Conservation (phyloP, 2,329 filamentous ascomycete species). For the Verticillium nubilum region DNA sequence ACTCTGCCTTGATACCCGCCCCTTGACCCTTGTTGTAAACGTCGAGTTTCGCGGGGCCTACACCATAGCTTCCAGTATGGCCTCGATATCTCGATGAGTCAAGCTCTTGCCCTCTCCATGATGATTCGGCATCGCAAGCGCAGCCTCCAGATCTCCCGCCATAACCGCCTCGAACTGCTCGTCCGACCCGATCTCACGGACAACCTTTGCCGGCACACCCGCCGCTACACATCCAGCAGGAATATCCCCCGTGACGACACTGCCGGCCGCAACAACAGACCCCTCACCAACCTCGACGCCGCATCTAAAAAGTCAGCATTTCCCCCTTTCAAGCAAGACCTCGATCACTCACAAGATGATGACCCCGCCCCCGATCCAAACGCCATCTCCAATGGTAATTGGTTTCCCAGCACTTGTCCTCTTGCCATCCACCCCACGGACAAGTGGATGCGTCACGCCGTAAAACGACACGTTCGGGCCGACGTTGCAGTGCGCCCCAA, state of each 20-base stretch:
- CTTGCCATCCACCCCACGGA: constrained; percentile 15
- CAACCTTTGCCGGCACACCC: constrained; percentile 15
- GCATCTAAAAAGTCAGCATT: background rate
- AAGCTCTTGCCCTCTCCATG: background rate
- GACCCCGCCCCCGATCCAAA: constrained; percentile 31
- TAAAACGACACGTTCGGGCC: constrained; percentile 24
- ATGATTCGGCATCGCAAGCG: background rate
- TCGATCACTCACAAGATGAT: constrained; percentile 24
- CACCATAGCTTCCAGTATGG: background rate
- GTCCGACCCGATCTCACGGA: background rate
- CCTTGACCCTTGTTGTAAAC: no score
- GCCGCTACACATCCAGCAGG: constrained; percentile 18
- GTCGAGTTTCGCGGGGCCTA: no score
- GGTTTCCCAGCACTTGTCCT: constrained; percentile 19
- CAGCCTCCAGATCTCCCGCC: background rate
- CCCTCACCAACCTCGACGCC: constrained; percentile 22
- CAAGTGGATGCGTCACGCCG: constrained; percentile 20
- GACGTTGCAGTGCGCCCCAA: constrained; percentile 23
- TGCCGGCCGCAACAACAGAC: constrained; percentile 22
- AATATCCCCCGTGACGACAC: constrained; percentile 19
- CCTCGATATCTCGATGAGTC: background rate
- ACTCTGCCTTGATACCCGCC: no score
- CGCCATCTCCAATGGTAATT: constrained; percentile 29
- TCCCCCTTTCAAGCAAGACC: background rate
- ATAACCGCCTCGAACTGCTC: background rate